Conservation (phyloP, 306 rosid genomes). For the Aeschynomene evenia region DNA sequence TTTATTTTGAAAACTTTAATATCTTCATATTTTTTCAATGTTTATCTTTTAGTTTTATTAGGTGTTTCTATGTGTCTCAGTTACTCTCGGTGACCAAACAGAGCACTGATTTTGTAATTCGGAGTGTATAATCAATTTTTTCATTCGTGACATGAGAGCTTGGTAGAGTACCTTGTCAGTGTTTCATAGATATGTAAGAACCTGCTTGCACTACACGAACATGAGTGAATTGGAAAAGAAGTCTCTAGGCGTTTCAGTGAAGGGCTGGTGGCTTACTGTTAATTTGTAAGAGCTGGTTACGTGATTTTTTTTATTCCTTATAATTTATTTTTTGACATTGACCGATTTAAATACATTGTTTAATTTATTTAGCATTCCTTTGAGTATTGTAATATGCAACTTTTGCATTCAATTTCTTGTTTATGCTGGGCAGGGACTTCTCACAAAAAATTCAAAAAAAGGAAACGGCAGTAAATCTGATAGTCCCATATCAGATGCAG, state of each 20-base stretch:
- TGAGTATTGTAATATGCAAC: conserved; percentile 1
- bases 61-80: conserved; percentile 30
- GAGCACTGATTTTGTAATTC: conserved; percentile 26
- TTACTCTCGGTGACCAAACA: conserved; percentile 44
- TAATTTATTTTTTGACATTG: conserved; percentile 38
- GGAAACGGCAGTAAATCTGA: conserved; percentile 27
- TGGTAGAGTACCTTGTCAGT: conserved; percentile 72
- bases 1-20: neutral
- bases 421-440: conserved; percentile 34
- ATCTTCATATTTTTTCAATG: neutral
- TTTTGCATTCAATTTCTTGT: conserved; percentile 33
- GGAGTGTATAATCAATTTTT: conserved; percentile 46
- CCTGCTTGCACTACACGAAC: conserved; percentile 85
- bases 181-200: conserved; percentile 78
- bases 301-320: conserved; percentile 34
- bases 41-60: neutral
- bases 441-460: conserved; percentile 27
- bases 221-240: conserved; percentile 86
- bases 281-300: conserved; percentile 97
- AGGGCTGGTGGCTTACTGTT: conserved; percentile 94
- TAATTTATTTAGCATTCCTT: conserved; percentile 3
- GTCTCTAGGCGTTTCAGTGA: conserved; percentile 97
- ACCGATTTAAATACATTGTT: conserved; percentile 18
- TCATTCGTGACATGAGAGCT: conserved; percentile 58
- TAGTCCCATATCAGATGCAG: conserved; percentile 35